Evolutionary conservation across 2,329 filamentous ascomycete species (phyloP).

Genomic region (Epicoccum nigrum): DNA sequence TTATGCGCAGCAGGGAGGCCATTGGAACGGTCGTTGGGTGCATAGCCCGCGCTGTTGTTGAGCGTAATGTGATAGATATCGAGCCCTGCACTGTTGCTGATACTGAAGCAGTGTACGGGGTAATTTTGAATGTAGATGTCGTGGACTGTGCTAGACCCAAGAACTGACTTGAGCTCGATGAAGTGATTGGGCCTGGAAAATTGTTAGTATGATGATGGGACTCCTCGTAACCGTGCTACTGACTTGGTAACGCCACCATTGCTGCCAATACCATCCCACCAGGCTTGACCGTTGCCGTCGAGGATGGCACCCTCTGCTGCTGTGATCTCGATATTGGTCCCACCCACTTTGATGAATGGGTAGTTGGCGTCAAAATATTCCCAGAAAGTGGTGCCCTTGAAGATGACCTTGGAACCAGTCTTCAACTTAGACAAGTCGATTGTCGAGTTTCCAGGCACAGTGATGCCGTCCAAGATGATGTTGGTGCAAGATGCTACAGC

Average conservation of each 20-base stretch:
- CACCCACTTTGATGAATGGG: constrained; percentile 68
- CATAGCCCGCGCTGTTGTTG: constrained; percentile 63
- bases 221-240: neutral
- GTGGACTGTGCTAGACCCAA: constrained; percentile 60
- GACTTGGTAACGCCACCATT: constrained; percentile 53
- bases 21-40: constrained; percentile 24
- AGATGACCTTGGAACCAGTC: constrained; percentile 63
- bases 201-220: constrained; percentile 15
- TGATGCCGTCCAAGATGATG: constrained; percentile 60
- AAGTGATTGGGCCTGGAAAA: constrained; percentile 7
- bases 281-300: constrained; percentile 52
- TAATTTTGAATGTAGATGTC: constrained; percentile 61
- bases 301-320: constrained; percentile 63
- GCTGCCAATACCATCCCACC: constrained; percentile 57
- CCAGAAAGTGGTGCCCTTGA: constrained; percentile 65
- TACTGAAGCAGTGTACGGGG: constrained; percentile 60
- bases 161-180: constrained; percentile 54
- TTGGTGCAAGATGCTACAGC: constrained; percentile 55
- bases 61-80: constrained; percentile 59
- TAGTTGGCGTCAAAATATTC: constrained; percentile 35
- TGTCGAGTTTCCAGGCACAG: constrained; percentile 63
- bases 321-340: constrained; percentile 63
- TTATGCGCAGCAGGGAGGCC: constrained; percentile 11
- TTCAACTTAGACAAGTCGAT: constrained; percentile 64
- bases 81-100: constrained; percentile 52